Base-by-base conservation (phyloP, 805 yeast species). In the Candida ascalaphidarum region DNA sequence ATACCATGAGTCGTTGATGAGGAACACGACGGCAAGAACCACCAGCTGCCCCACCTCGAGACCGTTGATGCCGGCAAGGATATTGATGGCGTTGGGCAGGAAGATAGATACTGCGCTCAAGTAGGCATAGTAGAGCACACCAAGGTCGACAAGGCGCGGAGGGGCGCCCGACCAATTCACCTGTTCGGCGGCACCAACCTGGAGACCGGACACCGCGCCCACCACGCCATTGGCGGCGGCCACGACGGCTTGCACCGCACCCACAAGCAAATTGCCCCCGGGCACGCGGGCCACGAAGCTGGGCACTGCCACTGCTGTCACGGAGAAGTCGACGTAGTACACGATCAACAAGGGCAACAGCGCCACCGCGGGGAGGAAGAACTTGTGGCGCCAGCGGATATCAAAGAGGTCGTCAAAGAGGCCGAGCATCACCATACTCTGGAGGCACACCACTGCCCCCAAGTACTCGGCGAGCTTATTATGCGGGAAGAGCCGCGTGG, bases 381-480 rank as follows among this genome's bases (percentile, higher is more conserved):
- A 85, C 63, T 92, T 92, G 60, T 92, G 95, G 48, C 99, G 69
- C 99, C 99, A 92, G 42, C 95, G 71, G 37, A 92, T 76, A 54
- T 92, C 99, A 48, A 92, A 92, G 43, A 92, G 65, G 59, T 92
- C 98, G 54, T 92, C 98, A 26, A 94, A 81, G 17, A 92, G 66
- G 0, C 98, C 98, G 24, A 92, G 61, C 23, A 92, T 59, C 11
- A 86, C 68, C 51, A 92, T 88, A 39, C 85, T 74, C 55, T 85
- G 85, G 26, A 92, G 56, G 35, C 94, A 84, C 34, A 92, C 57
- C 7, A 89, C 63, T 4, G 94, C 94, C 43, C 94, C 77, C 39
- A 92, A 65, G 52, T 79, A 92, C 39, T 85, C 94, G 0, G 95
- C 79, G 29, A 92, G 63, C 52, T 80, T 82, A 37, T 72, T 75